These are phyloP conservation scores for Thalassia testudinum DNA, from an alignment of 116 monocot genomes.

Conservation along the genomic window DNA sequence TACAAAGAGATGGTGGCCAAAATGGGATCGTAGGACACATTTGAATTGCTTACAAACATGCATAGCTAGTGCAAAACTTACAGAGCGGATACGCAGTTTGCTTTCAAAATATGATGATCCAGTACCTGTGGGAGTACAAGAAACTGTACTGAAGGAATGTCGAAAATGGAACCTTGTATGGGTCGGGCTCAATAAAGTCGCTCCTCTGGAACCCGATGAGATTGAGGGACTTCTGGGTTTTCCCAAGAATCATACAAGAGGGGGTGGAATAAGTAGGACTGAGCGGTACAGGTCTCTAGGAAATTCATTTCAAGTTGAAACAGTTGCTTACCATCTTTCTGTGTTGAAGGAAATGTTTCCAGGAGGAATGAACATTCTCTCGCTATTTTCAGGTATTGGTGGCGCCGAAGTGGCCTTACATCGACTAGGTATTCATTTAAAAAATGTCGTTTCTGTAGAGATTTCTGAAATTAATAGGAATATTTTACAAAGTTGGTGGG, in stretches of 20 bases:
- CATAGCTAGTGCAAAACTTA: constrained; percentile 17
- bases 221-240: constrained; percentile 53
- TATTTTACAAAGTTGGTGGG: constrained; percentile 46
- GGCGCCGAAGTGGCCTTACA: constrained; percentile 66
- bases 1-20: constrained; percentile 23
- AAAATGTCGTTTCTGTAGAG: constrained; percentile 44
- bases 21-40: constrained; percentile 24
- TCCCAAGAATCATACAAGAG: constrained; percentile 58
- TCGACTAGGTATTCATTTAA: constrained; percentile 30
- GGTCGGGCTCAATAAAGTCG: constrained; percentile 21
- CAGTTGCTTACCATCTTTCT: constrained; percentile 40
- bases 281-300: constrained; percentile 45
- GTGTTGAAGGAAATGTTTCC: constrained; percentile 33
- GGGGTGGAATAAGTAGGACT: constrained; percentile 30
- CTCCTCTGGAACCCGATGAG: constrained; percentile 19
- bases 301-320: constrained; percentile 28
- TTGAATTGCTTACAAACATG: constrained; percentile 48
- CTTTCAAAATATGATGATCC: constrained; percentile 9
- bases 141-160: constrained; percentile 25
- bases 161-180: constrained; percentile 45
- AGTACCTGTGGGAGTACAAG: constrained; percentile 14
- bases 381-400: constrained; percentile 28
- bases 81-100: constrained; percentile 19
- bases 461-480: constrained; percentile 24
- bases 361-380: constrained; percentile 24